Evolutionary conservation across 768 basidiomycete genomes (phyloP).

Genomic region (Pisolithus tinctorius): DNA sequence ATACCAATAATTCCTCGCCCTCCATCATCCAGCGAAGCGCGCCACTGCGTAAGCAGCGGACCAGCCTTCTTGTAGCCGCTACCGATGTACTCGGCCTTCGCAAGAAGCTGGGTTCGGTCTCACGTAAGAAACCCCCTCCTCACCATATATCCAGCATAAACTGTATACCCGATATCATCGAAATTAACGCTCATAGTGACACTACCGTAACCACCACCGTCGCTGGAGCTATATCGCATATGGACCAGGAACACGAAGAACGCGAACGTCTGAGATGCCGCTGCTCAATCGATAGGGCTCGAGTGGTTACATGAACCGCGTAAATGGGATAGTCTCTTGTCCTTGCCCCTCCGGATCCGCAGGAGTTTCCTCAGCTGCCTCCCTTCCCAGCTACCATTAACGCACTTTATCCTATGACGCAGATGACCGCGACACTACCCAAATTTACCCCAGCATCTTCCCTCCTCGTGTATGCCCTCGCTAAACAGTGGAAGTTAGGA

Average conservation of each 20-base stretch:
- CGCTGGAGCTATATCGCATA: conserved; percentile 19
- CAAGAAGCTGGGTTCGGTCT: conserved; percentile 34
- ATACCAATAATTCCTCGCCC: conserved; percentile 3
- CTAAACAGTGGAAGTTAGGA: conserved; percentile 66
- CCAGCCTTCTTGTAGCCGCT: conserved; percentile 46
- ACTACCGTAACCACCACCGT: conserved; percentile 10
- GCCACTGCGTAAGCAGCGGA: conserved; percentile 29
- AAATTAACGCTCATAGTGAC: conserved; percentile 47
- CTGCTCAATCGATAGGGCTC: conserved; percentile 72
- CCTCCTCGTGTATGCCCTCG: conserved; percentile 63
- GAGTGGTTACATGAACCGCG: conserved; percentile 38
- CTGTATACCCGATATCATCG: conserved; percentile 63
- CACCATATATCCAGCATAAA: conserved; percentile 25
- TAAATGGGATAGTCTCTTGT: conserved; percentile 9
- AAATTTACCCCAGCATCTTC: conserved; percentile 67
- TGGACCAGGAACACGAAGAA: conserved; percentile 62
- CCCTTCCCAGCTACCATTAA: conserved; percentile 56
- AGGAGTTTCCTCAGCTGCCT: conserved; percentile 27
- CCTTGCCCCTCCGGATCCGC: conserved; percentile 17
- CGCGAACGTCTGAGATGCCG: conserved; percentile 68
- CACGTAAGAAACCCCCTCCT: conserved; percentile 33
- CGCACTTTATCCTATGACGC: conserved; percentile 45
- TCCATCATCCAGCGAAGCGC: neutral
- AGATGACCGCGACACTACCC: conserved; percentile 48
- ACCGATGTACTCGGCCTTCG: conserved; percentile 43